Conservation (phyloP, 345 rosid species). For the Pistacia vera region DNA sequence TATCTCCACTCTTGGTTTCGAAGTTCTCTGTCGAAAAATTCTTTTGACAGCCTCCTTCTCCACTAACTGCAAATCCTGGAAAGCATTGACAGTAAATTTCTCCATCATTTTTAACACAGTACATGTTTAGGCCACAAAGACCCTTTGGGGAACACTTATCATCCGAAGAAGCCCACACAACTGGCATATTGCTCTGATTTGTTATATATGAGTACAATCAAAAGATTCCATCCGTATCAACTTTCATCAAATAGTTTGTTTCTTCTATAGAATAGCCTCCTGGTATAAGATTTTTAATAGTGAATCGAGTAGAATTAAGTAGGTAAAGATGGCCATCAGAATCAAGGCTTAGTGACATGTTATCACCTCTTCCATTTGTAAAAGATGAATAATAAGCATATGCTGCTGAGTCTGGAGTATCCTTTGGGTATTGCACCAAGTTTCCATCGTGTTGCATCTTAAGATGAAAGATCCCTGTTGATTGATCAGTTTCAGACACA, state of each 20-base stretch:
- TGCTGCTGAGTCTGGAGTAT: neutral
- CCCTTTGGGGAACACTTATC: neutral
- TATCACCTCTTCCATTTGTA: neutral
- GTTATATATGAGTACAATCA: conserved; percentile 14
- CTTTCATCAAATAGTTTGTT: neutral
- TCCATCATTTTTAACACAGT: neutral
- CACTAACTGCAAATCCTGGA: conserved; percentile 13
- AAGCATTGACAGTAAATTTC: conserved; percentile 12
- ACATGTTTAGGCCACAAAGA: neutral
- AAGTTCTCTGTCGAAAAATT: neutral
- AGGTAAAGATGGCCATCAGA: conserved; percentile 25
- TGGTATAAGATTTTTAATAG: neutral
- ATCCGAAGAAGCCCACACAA: neutral
- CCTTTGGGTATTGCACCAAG: conserved; percentile 31
- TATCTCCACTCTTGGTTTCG: neutral
- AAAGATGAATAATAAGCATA: conserved; percentile 17
- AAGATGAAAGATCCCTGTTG: conserved; percentile 27
- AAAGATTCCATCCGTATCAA: conserved; percentile 25
- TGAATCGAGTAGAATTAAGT: neutral
- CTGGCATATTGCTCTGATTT: neutral
- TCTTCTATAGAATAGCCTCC: conserved; percentile 7
- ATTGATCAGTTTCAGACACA: conserved; percentile 13
- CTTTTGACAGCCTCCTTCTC: neutral
- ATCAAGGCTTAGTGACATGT: conserved; percentile 24
- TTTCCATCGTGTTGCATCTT: conserved; percentile 27